Evolutionary conservation across 345 rosid genomes (phyloP), one percentile per base, ranked within the genome.

Genomic region (Alliaria petiolata): DNA sequence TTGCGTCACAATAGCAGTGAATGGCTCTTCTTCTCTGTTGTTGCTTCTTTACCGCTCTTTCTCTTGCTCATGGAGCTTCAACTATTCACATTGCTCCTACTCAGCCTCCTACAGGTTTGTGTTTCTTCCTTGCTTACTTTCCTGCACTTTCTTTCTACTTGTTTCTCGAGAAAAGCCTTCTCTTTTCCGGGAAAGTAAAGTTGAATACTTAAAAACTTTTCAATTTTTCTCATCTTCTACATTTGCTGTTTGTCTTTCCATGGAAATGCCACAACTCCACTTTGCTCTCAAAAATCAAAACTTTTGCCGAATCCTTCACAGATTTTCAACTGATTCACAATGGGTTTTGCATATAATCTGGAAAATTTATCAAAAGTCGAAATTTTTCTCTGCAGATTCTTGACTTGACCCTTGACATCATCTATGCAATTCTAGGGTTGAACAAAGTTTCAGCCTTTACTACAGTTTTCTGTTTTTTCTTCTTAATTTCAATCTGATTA

Each of bases 81-180:
- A 65, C 65, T 52, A 74, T 78, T 58, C 81, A 61, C 76, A 61
- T 81, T 34, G 30, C 79, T 69, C 74, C 65, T 50, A 65, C 83
- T 16, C 85, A 67, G 52, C 82, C 84, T n/a, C 70, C 87, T 52
- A 59, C 86, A 66, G 95, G 97, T 86, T 72, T 74, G 33, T 70
- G 51, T 63, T 60, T 61, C 30, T 31, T 16, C 52, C n/a, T n/a
- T n/a, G n/a, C 36, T 53, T 26, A 35, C 20, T 44, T 19, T 69
- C 53, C 30, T 55, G 13, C 19, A 70, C 42, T 59, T 39, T 17
- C 22, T 61, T 8, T 42, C 35, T 28, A 3, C 4, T n/a, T 14
- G 25, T 46, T 49, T 65, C 55, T 58, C 55, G n/a, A 42, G 34
- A n/a, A 74, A 74, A 74, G 38, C 12, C 9, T 57, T 56, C 10